Conservation (phyloP, 2,329 filamentous ascomycete genomes). For the Alternaria atra region DNA sequence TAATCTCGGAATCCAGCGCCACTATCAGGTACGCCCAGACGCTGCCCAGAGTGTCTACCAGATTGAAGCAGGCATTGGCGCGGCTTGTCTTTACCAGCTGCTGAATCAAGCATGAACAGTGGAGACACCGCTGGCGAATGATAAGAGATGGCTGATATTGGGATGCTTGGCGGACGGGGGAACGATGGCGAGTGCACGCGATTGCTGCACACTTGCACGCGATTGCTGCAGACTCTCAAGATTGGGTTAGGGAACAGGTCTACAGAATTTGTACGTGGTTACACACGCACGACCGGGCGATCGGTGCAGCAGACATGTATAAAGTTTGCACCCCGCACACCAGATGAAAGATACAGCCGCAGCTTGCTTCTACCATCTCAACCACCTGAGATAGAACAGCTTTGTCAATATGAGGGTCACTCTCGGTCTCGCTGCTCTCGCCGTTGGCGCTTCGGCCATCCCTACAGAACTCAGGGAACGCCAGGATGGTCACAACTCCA, state of each 20-base stretch:
- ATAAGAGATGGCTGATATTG: slow-evolving; percentile 5
- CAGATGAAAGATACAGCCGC: neutral
- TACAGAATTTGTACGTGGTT: neutral
- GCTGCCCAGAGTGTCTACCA: slow-evolving; percentile 23
- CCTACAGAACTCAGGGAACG: slow-evolving; percentile 7
- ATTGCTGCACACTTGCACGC: neutral
- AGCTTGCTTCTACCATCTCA: slow-evolving; percentile 3
- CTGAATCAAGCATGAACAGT: neutral
- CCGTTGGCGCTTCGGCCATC: slow-evolving; percentile 26
- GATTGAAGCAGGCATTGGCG: slow-evolving; percentile 4
- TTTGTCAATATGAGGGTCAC: slow-evolving; percentile 31
- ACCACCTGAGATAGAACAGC: neutral
- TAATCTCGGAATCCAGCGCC: slow-evolving; percentile 3
- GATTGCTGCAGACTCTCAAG: neutral
- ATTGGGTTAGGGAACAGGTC: neutral
- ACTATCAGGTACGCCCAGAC: slow-evolving; percentile 25
- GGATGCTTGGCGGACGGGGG: neutral
- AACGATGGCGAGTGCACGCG: neutral
- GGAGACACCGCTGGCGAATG: slow-evolving; percentile 2
- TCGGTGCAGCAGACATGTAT: neutral
- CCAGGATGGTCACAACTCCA: neutral
- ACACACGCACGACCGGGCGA: neutral
- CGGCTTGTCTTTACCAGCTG: slow-evolving; percentile 3
- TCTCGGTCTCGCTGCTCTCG: slow-evolving; percentile 33
- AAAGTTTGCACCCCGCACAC: neutral